Evolutionary conservation across 2,329 filamentous ascomycete genomes (phyloP).

Genomic region (Trichoderma simmonsii): DNA sequence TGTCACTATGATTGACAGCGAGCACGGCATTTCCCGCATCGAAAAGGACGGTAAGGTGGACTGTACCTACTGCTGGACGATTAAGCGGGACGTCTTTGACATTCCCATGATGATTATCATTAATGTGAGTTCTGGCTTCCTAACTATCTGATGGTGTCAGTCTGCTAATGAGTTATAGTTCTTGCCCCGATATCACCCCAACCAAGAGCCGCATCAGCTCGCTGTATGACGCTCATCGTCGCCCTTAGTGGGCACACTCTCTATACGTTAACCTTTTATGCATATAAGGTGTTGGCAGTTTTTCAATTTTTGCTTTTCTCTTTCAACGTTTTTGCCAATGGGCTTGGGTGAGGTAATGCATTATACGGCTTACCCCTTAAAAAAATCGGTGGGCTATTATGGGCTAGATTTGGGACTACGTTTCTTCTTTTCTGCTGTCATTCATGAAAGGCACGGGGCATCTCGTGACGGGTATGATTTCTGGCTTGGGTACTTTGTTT

Average conservation of each 20-base stretch:
- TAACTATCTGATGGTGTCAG: not conserved
- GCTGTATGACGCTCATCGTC: conserved; percentile 42
- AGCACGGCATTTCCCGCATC: conserved; percentile 76
- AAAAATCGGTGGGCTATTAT: conserved; percentile 1
- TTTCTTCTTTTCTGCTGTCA: not conserved
- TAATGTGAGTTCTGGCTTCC: conserved; percentile 66
- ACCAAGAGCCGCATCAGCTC: conserved; percentile 54
- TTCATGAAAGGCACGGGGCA: not conserved
- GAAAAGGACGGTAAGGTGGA: conserved; percentile 88
- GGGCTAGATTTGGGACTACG: not conserved
- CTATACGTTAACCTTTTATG: conserved; percentile 17
- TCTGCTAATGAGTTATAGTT: conserved; percentile 42
- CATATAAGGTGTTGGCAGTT: conserved; percentile 20
- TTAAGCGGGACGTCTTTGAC: conserved; percentile 95
- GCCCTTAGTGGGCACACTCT: not conserved
- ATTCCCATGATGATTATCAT: conserved; percentile 98
- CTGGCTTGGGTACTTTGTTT: not conserved
- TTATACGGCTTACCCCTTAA: not conserved
- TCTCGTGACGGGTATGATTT: not conserved
- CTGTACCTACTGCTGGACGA: conserved; percentile 95
- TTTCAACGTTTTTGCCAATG: not conserved
- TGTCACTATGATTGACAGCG: conserved; percentile 63
- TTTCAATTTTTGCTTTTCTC: not conserved
- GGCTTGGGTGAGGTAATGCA: not conserved
- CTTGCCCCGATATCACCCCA: conserved; percentile 57